phyloP scores from a whole-genome alignment of 331 rosid species.

The Rhamnella rubrinervis region DNA sequence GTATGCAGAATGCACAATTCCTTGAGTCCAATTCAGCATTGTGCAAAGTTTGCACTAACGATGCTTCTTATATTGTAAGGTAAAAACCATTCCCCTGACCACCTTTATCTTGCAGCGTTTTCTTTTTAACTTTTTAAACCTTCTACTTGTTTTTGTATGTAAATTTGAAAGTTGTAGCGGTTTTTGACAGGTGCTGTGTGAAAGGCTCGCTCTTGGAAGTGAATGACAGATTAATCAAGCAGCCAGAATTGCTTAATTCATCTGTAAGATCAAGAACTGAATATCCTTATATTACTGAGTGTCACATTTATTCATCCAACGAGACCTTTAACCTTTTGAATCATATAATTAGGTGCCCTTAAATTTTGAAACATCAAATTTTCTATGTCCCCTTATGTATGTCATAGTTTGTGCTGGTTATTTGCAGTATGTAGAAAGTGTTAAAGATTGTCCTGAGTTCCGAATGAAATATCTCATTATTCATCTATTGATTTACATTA shows the following conservation, averaged over 20 bases:
- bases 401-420: too few relatives aligned
- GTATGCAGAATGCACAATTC: constrained; percentile 78
- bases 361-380: too few relatives aligned
- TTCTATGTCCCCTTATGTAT: too few relatives aligned
- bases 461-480: too few relatives aligned
- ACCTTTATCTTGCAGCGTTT: constrained; percentile 2
- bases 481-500: too few relatives aligned
- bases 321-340: too few relatives aligned
- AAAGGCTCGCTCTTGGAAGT: constrained; percentile 96
- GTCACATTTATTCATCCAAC: neutral
- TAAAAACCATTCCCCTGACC: constrained; percentile 15
- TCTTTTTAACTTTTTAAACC: constrained; percentile 1
- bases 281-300: constrained; percentile 2
- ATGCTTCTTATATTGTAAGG: constrained; percentile 77
- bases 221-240: constrained; percentile 66
- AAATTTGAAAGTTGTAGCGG: constrained; percentile 19
- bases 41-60: constrained; percentile 70
- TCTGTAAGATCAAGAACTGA: constrained; percentile 44
- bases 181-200: constrained; percentile 74
- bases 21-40: constrained; percentile 82
- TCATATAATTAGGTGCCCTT: too few relatives aligned
- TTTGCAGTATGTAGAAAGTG: too few relatives aligned
- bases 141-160: constrained; percentile 16
- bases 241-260: constrained; percentile 71
- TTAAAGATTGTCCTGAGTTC: too few relatives aligned